A percentile compares a stretch with the other conserved stretches of the same genome.
Evolutionary conservation across 805 yeast genomes (phyloP).

Genomic region (Candida xiaguanensis): DNA sequence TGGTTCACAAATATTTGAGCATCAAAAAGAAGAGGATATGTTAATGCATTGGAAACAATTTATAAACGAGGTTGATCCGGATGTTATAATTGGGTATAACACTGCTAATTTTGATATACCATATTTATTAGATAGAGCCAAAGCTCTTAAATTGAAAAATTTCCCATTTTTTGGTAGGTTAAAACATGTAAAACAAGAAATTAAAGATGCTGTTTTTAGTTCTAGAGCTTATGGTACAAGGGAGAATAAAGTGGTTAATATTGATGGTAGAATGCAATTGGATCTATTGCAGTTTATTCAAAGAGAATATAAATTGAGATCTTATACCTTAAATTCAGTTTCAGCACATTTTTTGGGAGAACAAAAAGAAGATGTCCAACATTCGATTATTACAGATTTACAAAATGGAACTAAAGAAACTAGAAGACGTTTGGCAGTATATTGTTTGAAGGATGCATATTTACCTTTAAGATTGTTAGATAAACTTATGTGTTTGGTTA

Average conservation of each 20-base stretch:
- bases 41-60: conserved; percentile 83
- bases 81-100: conserved; percentile 94
- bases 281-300: conserved; percentile 91
- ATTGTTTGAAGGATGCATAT: conserved; percentile 94
- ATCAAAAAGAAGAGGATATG: conserved; percentile 77
- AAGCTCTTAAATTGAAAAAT: conserved; percentile 55
- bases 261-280: conserved; percentile 93
- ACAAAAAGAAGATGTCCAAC: conserved; percentile 97
- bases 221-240: conserved; percentile 96
- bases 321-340: conserved; percentile 92
- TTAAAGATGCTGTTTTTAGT: conserved; percentile 77
- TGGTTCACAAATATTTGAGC: conserved; percentile 84
- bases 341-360: conserved; percentile 91
- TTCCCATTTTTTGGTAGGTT: conserved; percentile 91
- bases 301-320: conserved; percentile 90
- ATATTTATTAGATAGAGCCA: conserved; percentile 83
- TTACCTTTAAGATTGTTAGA: conserved; percentile 84
- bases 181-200: conserved; percentile 63
- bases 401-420: conserved; percentile 93
- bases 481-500: conserved; percentile 92
- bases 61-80: conserved; percentile 83
- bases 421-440: conserved; percentile 91
- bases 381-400: conserved; percentile 89
- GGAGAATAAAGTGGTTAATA: conserved; percentile 85
- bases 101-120: conserved; percentile 95